Percentiles rank a stretch among this genome's conserved stretches.
phyloP scores from a whole-genome alignment of 129 eudicot species.

The Cynara cardunculus region DNA sequence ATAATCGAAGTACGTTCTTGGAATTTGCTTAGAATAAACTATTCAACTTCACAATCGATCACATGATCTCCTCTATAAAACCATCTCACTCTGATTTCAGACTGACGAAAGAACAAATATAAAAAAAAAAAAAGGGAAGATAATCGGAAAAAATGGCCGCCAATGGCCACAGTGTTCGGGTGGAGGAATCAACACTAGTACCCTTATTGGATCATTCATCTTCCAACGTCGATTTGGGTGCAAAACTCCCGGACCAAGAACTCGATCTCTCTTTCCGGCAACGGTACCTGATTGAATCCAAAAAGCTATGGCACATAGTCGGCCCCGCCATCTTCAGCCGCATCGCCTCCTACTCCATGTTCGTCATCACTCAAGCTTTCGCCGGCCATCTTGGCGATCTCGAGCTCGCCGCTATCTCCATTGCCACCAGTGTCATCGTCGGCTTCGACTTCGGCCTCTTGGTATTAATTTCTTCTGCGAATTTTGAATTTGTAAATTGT shows the following conservation, averaged over 20 bases:
- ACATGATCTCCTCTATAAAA: not conserved
- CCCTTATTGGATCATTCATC: slow-evolving; percentile 52
- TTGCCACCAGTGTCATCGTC: slow-evolving; percentile 57
- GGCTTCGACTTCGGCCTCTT: slow-evolving; percentile 84
- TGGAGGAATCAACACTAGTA: slow-evolving; percentile 34
- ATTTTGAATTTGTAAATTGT: not conserved
- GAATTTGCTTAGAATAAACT: not conserved
- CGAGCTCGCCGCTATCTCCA: slow-evolving; percentile 83
- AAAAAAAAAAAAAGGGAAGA: not conserved
- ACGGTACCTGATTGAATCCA: slow-evolving; percentile 57
- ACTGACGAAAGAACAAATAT: not conserved
- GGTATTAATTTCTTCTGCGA: slow-evolving; percentile 27
- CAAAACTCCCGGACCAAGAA: slow-evolving; percentile 1
- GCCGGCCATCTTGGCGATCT: slow-evolving; percentile 95
- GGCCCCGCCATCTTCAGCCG: slow-evolving; percentile 88
- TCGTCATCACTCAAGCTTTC: slow-evolving; percentile 71
- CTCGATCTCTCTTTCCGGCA: slow-evolving; percentile 10
- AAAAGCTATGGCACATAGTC: slow-evolving; percentile 78
- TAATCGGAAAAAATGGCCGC: slow-evolving; percentile 34
- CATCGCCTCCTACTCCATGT: slow-evolving; percentile 60
- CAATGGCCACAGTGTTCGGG: slow-evolving; percentile 20
- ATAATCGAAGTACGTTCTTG: not conserved
- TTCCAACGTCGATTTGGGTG: slow-evolving; percentile 12
- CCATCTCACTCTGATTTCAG: not conserved
- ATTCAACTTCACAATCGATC: not conserved